phyloP scores from a whole-genome alignment of 805 yeast species.

The Wickerhamomyces kurtzmanii region DNA sequence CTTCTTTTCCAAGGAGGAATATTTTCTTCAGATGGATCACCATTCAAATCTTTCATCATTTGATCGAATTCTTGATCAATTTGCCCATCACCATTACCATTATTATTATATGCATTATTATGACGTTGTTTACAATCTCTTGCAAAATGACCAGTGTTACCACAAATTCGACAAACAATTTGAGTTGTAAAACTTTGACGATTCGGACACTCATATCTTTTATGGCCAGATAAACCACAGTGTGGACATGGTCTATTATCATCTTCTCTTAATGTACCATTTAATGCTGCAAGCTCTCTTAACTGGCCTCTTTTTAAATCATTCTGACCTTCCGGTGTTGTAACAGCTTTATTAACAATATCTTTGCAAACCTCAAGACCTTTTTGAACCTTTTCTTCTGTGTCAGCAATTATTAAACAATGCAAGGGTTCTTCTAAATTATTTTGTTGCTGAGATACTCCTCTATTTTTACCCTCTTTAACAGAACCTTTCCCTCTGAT shows the following conservation, averaged over 20 bases:
- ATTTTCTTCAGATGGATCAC: constrained; percentile 7
- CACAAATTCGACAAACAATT: constrained; percentile 71
- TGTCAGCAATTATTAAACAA: constrained; percentile 77
- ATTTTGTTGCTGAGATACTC: constrained; percentile 24
- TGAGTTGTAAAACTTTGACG: constrained; percentile 37
- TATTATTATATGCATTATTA: constrained; percentile 2
- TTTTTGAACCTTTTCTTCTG: constrained; percentile 62
- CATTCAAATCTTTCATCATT: constrained; percentile 39
- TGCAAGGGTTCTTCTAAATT: constrained; percentile 78
- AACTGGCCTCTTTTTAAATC: constrained; percentile 85
- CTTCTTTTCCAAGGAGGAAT: constrained; percentile 8
- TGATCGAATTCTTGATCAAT: constrained; percentile 40
- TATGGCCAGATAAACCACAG: constrained; percentile 63
- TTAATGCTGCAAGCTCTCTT: constrained; percentile 83
- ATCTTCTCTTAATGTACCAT: constrained; percentile 89
- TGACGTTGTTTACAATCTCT: constrained; percentile 55
- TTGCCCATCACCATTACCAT: constrained; percentile 3
- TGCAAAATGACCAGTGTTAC: constrained; percentile 77
- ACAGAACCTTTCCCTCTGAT: constrained; percentile 95
- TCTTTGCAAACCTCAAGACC: constrained; percentile 70
- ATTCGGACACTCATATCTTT: constrained; percentile 54
- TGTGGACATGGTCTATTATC: constrained; percentile 50
- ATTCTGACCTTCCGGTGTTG: constrained; percentile 89
- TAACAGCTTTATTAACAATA: constrained; percentile 73
- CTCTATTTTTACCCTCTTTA: constrained; percentile 72